Evolutionary conservation across 108 stramenopile genomes (phyloP).

Genomic region (Phaeodactylum tricornutum): DNA sequence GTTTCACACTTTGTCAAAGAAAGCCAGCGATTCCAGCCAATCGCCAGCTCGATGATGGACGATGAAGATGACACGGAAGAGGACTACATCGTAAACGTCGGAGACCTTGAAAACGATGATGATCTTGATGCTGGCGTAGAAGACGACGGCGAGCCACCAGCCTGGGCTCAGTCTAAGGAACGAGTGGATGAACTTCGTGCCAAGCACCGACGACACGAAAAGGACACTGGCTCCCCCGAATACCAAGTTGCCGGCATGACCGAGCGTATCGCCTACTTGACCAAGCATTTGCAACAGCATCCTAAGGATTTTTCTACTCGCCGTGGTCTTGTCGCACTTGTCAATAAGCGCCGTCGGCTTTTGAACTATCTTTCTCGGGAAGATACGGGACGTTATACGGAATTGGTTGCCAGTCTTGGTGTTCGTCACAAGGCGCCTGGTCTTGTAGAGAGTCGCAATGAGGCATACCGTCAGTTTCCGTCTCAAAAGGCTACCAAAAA

Average conservation of each 20-base stretch:
- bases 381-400: constrained; percentile 55
- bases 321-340: constrained; percentile 90
- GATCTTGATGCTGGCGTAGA: constrained; percentile 32
- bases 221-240: constrained; percentile 85
- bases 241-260: constrained; percentile 93
- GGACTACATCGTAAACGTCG: constrained; percentile 58
- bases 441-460: constrained; percentile 38
- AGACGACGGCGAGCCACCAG: constrained; percentile 41
- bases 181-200: constrained; percentile 48
- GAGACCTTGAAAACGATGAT: constrained; percentile 42
- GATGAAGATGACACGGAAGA: constrained; percentile 37
- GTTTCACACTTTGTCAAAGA: neutral
- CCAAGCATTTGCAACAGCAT: constrained; percentile 81
- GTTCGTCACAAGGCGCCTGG: constrained; percentile 84
- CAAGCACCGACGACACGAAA: constrained; percentile 70
- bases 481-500: constrained; percentile 70
- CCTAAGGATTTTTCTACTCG: constrained; percentile 94
- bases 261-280: constrained; percentile 89
- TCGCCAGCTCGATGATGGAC: neutral
- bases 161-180: constrained; percentile 29
- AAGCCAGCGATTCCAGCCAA: constrained; percentile 6
- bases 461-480: constrained; percentile 66
- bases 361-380: constrained; percentile 78
- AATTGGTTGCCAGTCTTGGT: constrained; percentile 52
- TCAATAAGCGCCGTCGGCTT: constrained; percentile 92